phyloP scores from a whole-genome alignment of 768 basidiomycete species.

The Sporobolomyces phaffii region DNA sequence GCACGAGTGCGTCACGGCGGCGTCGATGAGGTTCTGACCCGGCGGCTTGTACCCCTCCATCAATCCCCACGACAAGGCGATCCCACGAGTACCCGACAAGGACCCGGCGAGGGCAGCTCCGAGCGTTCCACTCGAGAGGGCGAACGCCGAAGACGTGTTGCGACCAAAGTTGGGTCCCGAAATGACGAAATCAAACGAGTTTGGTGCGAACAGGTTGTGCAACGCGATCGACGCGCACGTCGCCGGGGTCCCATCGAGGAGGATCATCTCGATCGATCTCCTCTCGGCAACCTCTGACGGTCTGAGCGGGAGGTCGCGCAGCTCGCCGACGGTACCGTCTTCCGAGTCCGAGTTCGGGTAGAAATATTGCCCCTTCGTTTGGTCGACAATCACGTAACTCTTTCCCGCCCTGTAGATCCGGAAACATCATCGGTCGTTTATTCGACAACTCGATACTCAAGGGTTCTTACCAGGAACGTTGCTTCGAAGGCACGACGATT shows the following conservation, averaged over 20 bases:
- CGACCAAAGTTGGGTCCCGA: slow-evolving; percentile 45
- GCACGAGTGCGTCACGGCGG: slow-evolving; percentile 44
- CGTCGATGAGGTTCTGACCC: slow-evolving; percentile 32
- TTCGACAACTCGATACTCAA: background rate
- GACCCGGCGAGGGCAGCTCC: slow-evolving; percentile 48
- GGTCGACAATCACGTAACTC: slow-evolving; percentile 34
- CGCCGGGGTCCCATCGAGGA: slow-evolving; percentile 47
- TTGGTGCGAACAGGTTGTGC: slow-evolving; percentile 46
- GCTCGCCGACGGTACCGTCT: slow-evolving; percentile 46
- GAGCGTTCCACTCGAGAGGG: slow-evolving; percentile 48
- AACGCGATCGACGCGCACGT: slow-evolving; percentile 48
- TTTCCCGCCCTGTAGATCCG: slow-evolving; percentile 31
- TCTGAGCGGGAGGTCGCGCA: slow-evolving; percentile 38
- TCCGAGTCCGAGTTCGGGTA: slow-evolving; percentile 42
- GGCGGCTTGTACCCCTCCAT: slow-evolving; percentile 43
- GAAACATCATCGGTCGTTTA: background rate
- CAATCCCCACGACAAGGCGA: slow-evolving; percentile 48
- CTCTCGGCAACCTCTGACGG: slow-evolving; percentile 44
- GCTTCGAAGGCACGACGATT: slow-evolving; percentile 48
- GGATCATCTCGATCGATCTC: slow-evolving; percentile 48
- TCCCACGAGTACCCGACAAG: slow-evolving; percentile 44
- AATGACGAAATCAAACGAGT: slow-evolving; percentile 47
- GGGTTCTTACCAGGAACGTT: slow-evolving; percentile 46
- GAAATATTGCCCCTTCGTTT: slow-evolving; percentile 46
- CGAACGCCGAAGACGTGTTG: slow-evolving; percentile 48